Evolutionary conservation across 208 protist genomes (phyloP), one percentile per base, ranked within the genome.

Genomic region (Kentomonas sorsogonicus): DNA sequence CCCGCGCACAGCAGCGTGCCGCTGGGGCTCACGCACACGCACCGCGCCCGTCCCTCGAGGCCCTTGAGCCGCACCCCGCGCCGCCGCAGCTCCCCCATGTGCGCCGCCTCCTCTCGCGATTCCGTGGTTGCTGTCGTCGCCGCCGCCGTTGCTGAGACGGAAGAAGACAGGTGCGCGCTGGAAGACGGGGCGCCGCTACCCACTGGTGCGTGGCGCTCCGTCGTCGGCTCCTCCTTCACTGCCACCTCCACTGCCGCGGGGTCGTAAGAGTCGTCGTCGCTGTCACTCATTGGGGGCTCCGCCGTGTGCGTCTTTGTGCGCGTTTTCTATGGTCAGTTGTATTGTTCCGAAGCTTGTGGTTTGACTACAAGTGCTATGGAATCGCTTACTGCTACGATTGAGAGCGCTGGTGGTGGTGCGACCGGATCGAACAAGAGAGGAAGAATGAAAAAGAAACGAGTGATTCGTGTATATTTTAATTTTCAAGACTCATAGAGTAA

Each of bases 1-100:
- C 68, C 80, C 3, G 80, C 73, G 53, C 80, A 89, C 22, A 92
- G 66, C 0, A 64, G 62, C 1, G 73, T 78, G 18, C 78, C 80
- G 2, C 48, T 52, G 15, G 68, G 68, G 50, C 68, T 86, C 23
- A 89, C 45, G 23, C 71, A 70, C 13, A 89, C 27, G n/a, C 72
- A 83, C 46, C 78, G 78, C 26, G 83, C 54, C 25, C 79, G 72
- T 18, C 76, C 80, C 50, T 74, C 76, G 58, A 79, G 78, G 25
- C 64, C 66, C 33, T 62, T 67, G 61, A 48, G 66, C 47, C 86
- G 72, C n/a, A n/a, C n/a, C n/a, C n/a, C n/a, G 47, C 68, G 69
- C 36, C 66, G 44, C 18, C 68, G 48, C 15, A 30, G 36, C 29
- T 52, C 51, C 10, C 25, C 36, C 26, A 47, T 52, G 1, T 57